Evolutionary conservation across 1,284 basidiomycete species (phyloP).

Genomic region (Malassezia sp.): DNA sequence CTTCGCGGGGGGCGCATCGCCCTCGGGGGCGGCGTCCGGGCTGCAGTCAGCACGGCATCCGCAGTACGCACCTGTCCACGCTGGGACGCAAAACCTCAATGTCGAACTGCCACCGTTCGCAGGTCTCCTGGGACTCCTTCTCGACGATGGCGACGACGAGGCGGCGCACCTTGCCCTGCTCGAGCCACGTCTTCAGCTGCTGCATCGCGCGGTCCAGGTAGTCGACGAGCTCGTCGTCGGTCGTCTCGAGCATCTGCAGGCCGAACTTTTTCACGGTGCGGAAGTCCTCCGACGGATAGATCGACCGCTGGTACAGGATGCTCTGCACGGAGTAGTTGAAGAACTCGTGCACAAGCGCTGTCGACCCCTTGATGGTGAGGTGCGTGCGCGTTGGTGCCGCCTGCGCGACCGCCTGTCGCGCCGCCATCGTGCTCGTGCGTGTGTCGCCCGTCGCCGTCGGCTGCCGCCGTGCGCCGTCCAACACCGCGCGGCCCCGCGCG

Average conservation of each 20-base stretch:
- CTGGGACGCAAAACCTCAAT: slow-evolving; percentile 58
- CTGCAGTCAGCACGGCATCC: not conserved
- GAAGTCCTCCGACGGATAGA: slow-evolving; percentile 96
- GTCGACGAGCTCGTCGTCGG: slow-evolving; percentile 79
- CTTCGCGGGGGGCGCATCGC: slow-evolving; percentile 4
- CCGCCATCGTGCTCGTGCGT: slow-evolving; percentile 4
- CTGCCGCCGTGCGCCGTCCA: too few relatives aligned
- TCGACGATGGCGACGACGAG: slow-evolving; percentile 91
- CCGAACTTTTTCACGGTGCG: slow-evolving; percentile 72
- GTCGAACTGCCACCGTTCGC: slow-evolving; percentile 98
- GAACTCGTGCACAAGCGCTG: slow-evolving; percentile 91
- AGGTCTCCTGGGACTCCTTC: slow-evolving; percentile 75
- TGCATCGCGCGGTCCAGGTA: slow-evolving; percentile 82
- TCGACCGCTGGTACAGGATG: slow-evolving; percentile 89
- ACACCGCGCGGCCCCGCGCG: slow-evolving; percentile 1
- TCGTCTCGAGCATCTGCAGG: slow-evolving; percentile 83
- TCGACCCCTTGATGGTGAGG: slow-evolving; percentile 80
- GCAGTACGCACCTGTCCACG: not conserved
- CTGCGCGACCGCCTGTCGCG: slow-evolving; percentile 12
- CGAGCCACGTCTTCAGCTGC: slow-evolving; percentile 66
- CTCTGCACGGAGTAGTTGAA: slow-evolving; percentile 78
- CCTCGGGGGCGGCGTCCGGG: not conserved
- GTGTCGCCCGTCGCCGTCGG: too few relatives aligned
- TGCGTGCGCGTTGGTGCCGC: slow-evolving; percentile 34
- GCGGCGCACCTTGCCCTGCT: slow-evolving; percentile 76